Conservation (phyloP, 768 basidiomycete species). For the Pluteus cervinus region DNA sequence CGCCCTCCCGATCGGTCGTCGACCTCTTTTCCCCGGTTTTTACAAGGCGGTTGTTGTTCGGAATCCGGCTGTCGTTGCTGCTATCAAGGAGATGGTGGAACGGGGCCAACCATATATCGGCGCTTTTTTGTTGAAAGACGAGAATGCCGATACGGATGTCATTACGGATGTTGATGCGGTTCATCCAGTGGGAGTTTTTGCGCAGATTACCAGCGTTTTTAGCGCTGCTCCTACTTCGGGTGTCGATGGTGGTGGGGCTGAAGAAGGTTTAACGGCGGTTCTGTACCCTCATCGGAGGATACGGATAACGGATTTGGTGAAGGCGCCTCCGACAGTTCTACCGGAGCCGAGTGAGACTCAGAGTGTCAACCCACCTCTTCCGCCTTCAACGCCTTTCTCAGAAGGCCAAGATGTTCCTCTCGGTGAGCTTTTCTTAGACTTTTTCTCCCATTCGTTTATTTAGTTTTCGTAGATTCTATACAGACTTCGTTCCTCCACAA, state of each 20-base stretch:
- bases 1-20: conserved; percentile 89
- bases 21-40: conserved; percentile 95
- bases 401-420: conserved; percentile 8
- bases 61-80: conserved; percentile 85
- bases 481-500: conserved; percentile 84
- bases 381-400: conserved; percentile 38
- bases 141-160: conserved; percentile 86
- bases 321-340: too few species aligned
- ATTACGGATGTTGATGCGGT: conserved; percentile 86
- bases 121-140: conserved; percentile 94
- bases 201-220: conserved; percentile 94
- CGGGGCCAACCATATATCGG: conserved; percentile 97
- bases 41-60: conserved; percentile 96
- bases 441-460: background rate
- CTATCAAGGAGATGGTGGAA: conserved; percentile 95
- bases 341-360: too few species aligned
- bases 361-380: conserved; percentile 38
- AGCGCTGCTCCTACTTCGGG: conserved; percentile 34
- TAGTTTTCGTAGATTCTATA: conserved; percentile 46
- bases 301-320: conserved; percentile 80
- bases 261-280: conserved; percentile 91
- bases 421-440: conserved; percentile 1
- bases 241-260: too few species aligned
- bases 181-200: conserved; percentile 92
- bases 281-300: conserved; percentile 92